Evolutionary conservation across 2,329 filamentous ascomycete species (phyloP), one percentile per base, ranked within the genome.

Genomic region (Rutstroemia sydowiana): DNA sequence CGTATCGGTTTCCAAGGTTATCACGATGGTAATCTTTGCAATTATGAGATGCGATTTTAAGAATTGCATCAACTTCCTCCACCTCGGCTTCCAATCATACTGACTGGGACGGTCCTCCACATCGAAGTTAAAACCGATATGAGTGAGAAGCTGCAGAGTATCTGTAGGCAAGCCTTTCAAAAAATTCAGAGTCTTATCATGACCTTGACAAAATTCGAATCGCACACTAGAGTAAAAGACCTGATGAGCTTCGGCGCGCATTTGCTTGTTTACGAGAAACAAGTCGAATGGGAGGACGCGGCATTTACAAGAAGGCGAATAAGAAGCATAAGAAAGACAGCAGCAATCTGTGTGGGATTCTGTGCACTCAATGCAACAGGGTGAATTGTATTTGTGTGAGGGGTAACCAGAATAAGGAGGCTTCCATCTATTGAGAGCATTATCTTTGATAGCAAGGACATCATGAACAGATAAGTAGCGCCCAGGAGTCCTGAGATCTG

Each of bases 341-440:
- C 45, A 48, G 37, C 45, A 48, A 48, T 48, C 45, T n/a, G 45
- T 32, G 32, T 21, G 37, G 5, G 45, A 37, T n/a, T 36, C 30
- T 8, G 23, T 26, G 8, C 23, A 26, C 4, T 8, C 4, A 26
- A 26, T 8, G 23, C 23, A 26, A 26, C 23, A 26, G 23, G 23
- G 4, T 8, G 23, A 26, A n/a, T n/a, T n/a, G n/a, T n/a, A n/a
- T n/a, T n/a, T n/a, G n/a, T n/a, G n/a, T n/a, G n/a, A n/a, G n/a
- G n/a, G n/a, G n/a, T n/a, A n/a, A n/a, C n/a, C n/a, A n/a, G n/a
- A n/a, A n/a, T n/a, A n/a, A n/a, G n/a, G n/a, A n/a, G n/a, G n/a
- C n/a, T n/a, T n/a, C n/a, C n/a, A n/a, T n/a, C n/a, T 26, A 26
- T 4, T 8, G 23, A 26, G 23, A 26, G 23, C 8, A 26, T 26